Evolutionary conservation across 1,284 basidiomycete genomes (phyloP).

Genomic region (Entoloma clypeatum): DNA sequence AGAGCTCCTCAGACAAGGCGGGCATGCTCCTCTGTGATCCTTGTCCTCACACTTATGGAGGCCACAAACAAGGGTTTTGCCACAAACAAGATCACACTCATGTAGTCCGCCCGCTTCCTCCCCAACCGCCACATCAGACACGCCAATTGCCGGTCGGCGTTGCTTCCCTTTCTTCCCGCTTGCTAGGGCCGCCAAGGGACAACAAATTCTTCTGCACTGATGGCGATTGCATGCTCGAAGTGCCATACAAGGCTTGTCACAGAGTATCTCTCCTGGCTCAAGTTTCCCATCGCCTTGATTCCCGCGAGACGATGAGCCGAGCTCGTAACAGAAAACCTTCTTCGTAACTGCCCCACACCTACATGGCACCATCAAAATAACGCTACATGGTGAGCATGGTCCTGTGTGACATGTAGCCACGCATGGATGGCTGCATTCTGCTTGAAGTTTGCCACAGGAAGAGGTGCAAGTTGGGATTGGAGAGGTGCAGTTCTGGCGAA

Average conservation of each 20-base stretch:
- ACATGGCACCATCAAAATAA: conserved; percentile 68
- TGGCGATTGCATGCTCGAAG: conserved; percentile 79
- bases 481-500: conserved; percentile 63
- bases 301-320: conserved; percentile 21
- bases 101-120: conserved; percentile 66
- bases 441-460: conserved; percentile 61
- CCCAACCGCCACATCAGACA: conserved; percentile 30
- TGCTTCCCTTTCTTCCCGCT: conserved; percentile 64
- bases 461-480: conserved; percentile 77
- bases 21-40: conserved; percentile 82
- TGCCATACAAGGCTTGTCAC: conserved; percentile 72
- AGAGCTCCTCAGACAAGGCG: conserved; percentile 77
- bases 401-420: conserved; percentile 54
- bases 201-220: conserved; percentile 79
- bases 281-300: conserved; percentile 36
- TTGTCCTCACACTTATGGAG: conserved; percentile 71
- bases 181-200: conserved; percentile 70
- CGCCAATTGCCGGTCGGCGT: conserved; percentile 32
- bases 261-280: conserved; percentile 69
- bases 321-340: conserved; percentile 46
- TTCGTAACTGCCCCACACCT: conserved; percentile 71
- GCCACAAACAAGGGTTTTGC: conserved; percentile 69
- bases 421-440: conserved; percentile 69
- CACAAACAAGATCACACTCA: conserved; percentile 77
- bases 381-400: conserved; percentile 71